Evolutionary conservation across 805 yeast species (phyloP), one percentile per base, ranked within the genome.

Genomic region (Brettanomyces sp.): DNA sequence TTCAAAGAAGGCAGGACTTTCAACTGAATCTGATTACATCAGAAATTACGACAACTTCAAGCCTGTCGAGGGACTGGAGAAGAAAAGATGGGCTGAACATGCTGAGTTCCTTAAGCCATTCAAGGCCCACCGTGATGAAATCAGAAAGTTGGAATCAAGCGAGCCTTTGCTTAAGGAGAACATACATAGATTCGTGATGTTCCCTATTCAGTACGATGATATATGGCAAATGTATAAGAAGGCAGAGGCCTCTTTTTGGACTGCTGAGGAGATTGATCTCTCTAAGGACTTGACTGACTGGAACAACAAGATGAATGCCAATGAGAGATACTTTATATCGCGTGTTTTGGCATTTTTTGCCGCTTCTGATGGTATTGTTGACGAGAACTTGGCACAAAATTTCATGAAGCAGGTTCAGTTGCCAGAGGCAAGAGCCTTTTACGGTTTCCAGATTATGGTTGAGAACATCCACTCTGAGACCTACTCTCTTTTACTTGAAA

Each of bases 211-310:
- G 70, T 93, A 89, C 73, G 91, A 90, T 64, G 98, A 91, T 71
- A 86, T 91, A 66, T 91, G 98, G 98, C 96, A 91, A 68, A 90
- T 95, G 76, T 91, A 91, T 72, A 91, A 91, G 76, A 88, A 91
- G 71, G 97, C 98, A 44, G 99, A 93, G 75, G 99, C 99, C 13
- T 91, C 98, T 5, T 91, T 91, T 77, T 91, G 99, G 99, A 93
- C 98, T 37, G 97, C 98, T 42, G 99, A 91, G 73, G 99, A 93
- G 72, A 89, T 91, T 55, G 99, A 91, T 69, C 78, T 91, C 53
- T 82, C 95, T 46, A 93, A 91, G 74, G 99, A 91, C 67, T 63
- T 76, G 49, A 77, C 77, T 59, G 99, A 91, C 72, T 91, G 99
- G 99, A 90, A 87, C 65, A 78, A 84, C 71, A 74, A 74, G 60